These are phyloP conservation scores for Puya raimondii DNA, from an alignment of 176 grass and related monocot species.

Conservation along the genomic window DNA sequence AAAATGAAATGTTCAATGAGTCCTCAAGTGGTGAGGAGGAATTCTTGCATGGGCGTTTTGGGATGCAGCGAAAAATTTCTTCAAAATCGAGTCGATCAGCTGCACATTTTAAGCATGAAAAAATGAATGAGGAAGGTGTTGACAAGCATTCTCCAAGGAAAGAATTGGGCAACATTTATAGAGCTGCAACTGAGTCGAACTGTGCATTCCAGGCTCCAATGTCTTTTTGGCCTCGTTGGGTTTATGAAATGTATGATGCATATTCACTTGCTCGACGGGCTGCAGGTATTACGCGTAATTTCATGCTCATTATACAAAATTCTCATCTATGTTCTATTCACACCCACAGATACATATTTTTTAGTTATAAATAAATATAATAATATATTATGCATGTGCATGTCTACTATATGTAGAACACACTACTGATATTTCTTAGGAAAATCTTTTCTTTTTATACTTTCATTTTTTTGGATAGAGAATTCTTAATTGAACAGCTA, in stretches of 20 bases:
- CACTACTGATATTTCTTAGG: too few relatives aligned
- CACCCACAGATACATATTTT: background rate
- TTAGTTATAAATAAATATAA: too few relatives aligned
- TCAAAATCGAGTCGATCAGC: slow-evolving; percentile 16
- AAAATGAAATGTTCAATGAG: slow-evolving; percentile 22
- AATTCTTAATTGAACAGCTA: too few relatives aligned
- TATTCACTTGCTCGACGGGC: slow-evolving; percentile 68
- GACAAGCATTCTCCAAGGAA: slow-evolving; percentile 9
- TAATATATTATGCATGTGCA: too few relatives aligned
- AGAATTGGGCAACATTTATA: slow-evolving; percentile 27
- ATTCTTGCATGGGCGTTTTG: slow-evolving; percentile 23
- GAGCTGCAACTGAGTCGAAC: slow-evolving; percentile 23
- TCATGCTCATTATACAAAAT: background rate
- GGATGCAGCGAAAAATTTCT: slow-evolving; percentile 18
- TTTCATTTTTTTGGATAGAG: too few relatives aligned
- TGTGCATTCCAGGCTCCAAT: slow-evolving; percentile 41
- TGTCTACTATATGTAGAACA: too few relatives aligned
- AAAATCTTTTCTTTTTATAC: too few relatives aligned
- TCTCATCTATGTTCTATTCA: background rate
- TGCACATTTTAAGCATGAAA: slow-evolving; percentile 19
- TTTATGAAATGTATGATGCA: slow-evolving; percentile 88
- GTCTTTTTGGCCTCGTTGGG: slow-evolving; percentile 88
- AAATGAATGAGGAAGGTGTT: slow-evolving; percentile 19
- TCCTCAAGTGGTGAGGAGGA: slow-evolving; percentile 53
- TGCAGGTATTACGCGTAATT: slow-evolving; percentile 45